Conservation (phyloP, 2,329 filamentous ascomycete species). For the Ceratocystis diversiconidia region DNA sequence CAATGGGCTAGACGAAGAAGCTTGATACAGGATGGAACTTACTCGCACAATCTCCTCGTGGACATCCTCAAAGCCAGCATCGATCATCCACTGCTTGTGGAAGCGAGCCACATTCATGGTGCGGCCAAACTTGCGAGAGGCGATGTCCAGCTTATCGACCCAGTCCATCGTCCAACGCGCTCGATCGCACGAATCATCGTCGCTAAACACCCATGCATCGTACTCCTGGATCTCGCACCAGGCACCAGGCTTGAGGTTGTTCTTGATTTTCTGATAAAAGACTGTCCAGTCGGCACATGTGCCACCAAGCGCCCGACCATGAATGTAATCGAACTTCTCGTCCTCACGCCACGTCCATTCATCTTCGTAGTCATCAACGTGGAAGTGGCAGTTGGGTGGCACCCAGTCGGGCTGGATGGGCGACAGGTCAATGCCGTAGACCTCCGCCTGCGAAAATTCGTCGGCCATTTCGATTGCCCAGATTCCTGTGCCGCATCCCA, state of each 20-base stretch:
- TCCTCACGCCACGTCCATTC: slow-evolving; percentile 30
- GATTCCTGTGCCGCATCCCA: slow-evolving; percentile 48
- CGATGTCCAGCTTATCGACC: slow-evolving; percentile 26
- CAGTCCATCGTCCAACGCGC: slow-evolving; percentile 29
- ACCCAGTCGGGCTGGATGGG: slow-evolving; percentile 45
- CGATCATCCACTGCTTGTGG: slow-evolving; percentile 28
- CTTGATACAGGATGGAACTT: slow-evolving; percentile 13
- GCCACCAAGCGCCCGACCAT: slow-evolving; percentile 19
- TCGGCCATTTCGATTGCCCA: slow-evolving; percentile 38
- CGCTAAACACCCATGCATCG: slow-evolving; percentile 28
- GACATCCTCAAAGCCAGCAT: slow-evolving; percentile 28
- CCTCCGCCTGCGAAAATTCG: slow-evolving; percentile 26
- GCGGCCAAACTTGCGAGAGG: slow-evolving; percentile 28
- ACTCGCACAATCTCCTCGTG: slow-evolving; percentile 24
- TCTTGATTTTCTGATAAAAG: slow-evolving; percentile 24
- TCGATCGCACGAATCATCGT: slow-evolving; percentile 27
- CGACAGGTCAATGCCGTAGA: slow-evolving; percentile 40
- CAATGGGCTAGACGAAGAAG: too few relatives aligned
- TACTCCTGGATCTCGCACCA: slow-evolving; percentile 30
- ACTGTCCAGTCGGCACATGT: slow-evolving; percentile 25
- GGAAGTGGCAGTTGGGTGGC: slow-evolving; percentile 48
- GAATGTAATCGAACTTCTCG: slow-evolving; percentile 26
- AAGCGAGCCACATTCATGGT: slow-evolving; percentile 27
- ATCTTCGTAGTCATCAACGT: slow-evolving; percentile 51
- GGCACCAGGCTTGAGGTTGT: slow-evolving; percentile 26